Conservation (phyloP, 2,329 filamentous ascomycete species). For the Fusarium sp. region DNA sequence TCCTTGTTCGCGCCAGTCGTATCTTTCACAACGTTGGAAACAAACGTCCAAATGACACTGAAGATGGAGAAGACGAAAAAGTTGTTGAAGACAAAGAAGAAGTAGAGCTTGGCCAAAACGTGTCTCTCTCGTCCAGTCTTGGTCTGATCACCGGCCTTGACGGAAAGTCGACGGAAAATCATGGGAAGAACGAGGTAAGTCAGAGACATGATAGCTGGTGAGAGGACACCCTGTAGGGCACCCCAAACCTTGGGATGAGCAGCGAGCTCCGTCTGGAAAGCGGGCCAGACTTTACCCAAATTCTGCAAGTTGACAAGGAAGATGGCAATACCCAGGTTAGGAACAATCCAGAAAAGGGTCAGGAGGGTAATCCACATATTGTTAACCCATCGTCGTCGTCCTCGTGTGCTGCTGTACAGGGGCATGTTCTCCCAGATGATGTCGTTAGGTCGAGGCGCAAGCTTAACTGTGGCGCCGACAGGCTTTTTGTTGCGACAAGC, state of each 20-base stretch:
- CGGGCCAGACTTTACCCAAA: conserved; percentile 81
- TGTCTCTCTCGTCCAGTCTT: conserved; percentile 94
- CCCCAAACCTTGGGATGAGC: conserved; percentile 79
- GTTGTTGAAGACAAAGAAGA: conserved; percentile 99
- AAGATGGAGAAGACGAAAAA: conserved; percentile 94
- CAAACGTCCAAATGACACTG: conserved; percentile 81
- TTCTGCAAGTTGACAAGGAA: conserved; percentile 90
- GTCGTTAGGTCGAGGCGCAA: conserved; percentile 90
- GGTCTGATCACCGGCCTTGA: conserved; percentile 86
- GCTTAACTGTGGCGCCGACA: conserved; percentile 77
- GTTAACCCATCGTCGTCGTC: conserved; percentile 81
- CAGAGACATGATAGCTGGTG: conserved; percentile 87
- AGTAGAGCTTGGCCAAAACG: conserved; percentile 89
- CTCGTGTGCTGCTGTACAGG: conserved; percentile 74
- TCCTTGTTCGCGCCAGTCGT: conserved; percentile 62
- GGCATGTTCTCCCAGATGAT: conserved; percentile 96
- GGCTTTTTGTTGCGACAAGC: conserved; percentile 83
- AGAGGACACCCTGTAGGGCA: conserved; percentile 89
- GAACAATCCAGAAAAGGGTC: conserved; percentile 87
- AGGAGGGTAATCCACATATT: conserved; percentile 85
- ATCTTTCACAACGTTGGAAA: conserved; percentile 72
- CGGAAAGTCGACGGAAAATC: conserved; percentile 88
- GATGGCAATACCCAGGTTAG: conserved; percentile 93
- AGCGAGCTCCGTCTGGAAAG: conserved; percentile 75
- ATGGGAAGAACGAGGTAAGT: conserved; percentile 90